phyloP scores from a whole-genome alignment of 495 filamentous ascomycete genomes.

The Penicillium lagena region DNA sequence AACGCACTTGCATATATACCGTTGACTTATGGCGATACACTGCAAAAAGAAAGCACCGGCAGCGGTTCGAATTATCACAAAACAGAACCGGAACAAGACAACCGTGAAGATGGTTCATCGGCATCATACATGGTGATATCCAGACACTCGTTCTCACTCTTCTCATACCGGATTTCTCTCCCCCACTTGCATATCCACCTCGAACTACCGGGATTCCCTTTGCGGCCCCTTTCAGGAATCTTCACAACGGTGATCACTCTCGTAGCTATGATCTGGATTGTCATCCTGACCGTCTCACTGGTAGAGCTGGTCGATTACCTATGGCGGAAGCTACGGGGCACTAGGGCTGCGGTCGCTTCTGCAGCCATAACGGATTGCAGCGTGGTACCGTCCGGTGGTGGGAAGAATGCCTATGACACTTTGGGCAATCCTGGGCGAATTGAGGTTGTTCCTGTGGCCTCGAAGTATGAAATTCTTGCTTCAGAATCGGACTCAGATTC shows the following conservation, averaged over 20 bases:
- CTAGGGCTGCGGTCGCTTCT: too few relatives aligned
- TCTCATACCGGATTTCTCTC: conserved; percentile 9
- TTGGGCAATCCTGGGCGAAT: conserved; percentile 3
- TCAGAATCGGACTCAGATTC: conserved; percentile 2
- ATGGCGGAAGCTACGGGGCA: conserved; percentile 1
- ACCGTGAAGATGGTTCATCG: background rate
- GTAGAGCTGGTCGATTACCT: conserved; percentile 17
- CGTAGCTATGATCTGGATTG: conserved; percentile 19
- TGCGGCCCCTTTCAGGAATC: conserved; percentile 6
- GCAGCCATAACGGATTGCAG: too few relatives aligned
- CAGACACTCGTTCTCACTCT: conserved; percentile 5
- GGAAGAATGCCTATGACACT: background rate
- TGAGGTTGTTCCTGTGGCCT: background rate
- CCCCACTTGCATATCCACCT: conserved; percentile 3
- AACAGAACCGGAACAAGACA: too few relatives aligned
- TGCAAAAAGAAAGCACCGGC: background rate
- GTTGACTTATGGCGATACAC: too few relatives aligned
- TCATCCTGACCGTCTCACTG: conserved; percentile 18
- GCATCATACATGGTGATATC: conserved; percentile 3
- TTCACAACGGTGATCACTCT: conserved; percentile 16
- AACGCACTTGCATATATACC: too few relatives aligned
- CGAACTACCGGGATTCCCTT: conserved; percentile 2
- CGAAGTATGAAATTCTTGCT: background rate
- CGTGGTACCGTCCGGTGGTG: too few relatives aligned
- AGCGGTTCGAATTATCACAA: background rate